Evolutionary conservation across 345 rosid species (phyloP).

Genomic region (Acer yangbiense): DNA sequence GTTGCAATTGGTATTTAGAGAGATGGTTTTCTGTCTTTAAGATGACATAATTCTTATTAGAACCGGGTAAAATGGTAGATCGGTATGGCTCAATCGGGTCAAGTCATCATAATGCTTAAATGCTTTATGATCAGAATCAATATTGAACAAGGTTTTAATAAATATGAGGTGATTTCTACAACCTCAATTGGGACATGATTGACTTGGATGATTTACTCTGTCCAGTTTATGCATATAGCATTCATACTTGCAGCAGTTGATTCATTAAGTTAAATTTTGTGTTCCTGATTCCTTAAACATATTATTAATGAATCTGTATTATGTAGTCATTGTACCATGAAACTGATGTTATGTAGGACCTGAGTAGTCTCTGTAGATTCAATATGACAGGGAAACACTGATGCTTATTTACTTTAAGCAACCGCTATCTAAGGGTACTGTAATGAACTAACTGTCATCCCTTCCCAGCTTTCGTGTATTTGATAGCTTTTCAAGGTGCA

Average conservation of each 20-base stretch:
- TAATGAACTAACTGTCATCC: neutral
- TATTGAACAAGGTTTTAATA: neutral
- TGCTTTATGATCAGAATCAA: neutral
- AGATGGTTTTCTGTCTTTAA: neutral
- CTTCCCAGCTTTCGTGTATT: neutral
- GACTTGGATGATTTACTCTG: neutral
- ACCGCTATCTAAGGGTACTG: neutral
- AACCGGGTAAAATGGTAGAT: too few relatives aligned
- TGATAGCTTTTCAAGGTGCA: neutral
- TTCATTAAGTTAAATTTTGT: neutral
- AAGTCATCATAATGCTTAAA: too few relatives aligned
- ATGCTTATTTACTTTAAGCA: neutral
- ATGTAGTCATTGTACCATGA: neutral
- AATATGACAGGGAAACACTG: neutral
- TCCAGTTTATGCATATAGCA: neutral
- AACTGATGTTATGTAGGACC: neutral
- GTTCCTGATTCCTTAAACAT: neutral
- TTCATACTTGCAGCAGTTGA: neutral
- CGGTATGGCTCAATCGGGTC: too few relatives aligned
- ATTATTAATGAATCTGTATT: neutral
- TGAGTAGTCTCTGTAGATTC: neutral
- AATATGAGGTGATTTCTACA: neutral
- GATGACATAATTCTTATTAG: neutral
- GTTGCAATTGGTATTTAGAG: neutral
- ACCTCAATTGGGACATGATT: neutral